phyloP scores from a whole-genome alignment of 2,329 filamentous ascomycete genomes.

The Myriosclerotinia scirpicola region DNA sequence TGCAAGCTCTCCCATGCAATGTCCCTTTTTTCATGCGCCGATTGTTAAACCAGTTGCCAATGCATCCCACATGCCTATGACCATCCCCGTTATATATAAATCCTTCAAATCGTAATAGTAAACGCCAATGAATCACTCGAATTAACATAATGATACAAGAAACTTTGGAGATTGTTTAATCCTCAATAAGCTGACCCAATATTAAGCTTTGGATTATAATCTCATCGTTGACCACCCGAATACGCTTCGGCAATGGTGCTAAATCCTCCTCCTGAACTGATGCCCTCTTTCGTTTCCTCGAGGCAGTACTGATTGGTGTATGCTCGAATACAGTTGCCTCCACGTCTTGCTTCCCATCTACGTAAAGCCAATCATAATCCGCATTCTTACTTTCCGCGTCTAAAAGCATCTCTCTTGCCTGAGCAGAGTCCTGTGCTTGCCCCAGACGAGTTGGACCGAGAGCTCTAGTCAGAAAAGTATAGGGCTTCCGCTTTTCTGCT shows the following conservation, averaged over 20 bases:
- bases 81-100: not conserved
- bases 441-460: constrained; percentile 69
- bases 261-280: constrained; percentile 39
- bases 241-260: constrained; percentile 48
- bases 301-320: constrained; percentile 31
- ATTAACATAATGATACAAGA: not conserved
- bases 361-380: constrained; percentile 75
- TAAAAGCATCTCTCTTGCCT: constrained; percentile 61
- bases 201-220: constrained; percentile 92
- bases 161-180: constrained; percentile 7
- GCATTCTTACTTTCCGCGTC: constrained; percentile 49
- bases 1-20: not conserved
- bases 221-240: constrained; percentile 77
- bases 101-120: not conserved
- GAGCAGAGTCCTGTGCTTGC: constrained; percentile 62
- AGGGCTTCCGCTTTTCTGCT: constrained; percentile 67
- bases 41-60: not conserved
- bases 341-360: constrained; percentile 59
- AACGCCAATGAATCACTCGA: not conserved
- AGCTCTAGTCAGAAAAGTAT: constrained; percentile 76
- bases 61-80: not conserved
- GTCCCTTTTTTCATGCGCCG: not conserved
- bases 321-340: constrained; percentile 43
- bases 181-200: constrained; percentile 66
- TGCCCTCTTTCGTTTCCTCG: constrained; percentile 49